phyloP scores from a whole-genome alignment of 2,329 filamentous ascomycete genomes.

The Colletotrichum melonis region DNA sequence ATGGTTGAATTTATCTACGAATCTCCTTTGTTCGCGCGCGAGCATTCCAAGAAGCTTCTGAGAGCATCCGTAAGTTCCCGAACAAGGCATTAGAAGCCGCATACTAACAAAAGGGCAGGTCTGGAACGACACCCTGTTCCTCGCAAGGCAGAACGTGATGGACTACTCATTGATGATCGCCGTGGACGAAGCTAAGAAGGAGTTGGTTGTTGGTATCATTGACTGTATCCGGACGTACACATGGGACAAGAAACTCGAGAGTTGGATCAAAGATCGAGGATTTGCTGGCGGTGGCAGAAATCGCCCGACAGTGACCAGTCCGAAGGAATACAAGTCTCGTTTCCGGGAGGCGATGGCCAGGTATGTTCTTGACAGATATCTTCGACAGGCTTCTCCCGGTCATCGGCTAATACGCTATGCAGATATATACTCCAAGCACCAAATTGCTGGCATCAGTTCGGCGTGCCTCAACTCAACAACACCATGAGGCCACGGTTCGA shows the following conservation, averaged over 20 bases:
- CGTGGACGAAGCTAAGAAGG: conserved; percentile 88
- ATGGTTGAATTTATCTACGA: conserved; percentile 99
- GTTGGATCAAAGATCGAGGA: conserved; percentile 98
- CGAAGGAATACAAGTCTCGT: conserved; percentile 95
- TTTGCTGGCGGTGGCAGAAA: conserved; percentile 82
- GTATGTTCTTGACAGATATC: conserved; percentile 60
- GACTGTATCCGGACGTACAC: conserved; percentile 99
- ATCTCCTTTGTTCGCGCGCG: conserved; percentile 91
- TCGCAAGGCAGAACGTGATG: conserved; percentile 97
- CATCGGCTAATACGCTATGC: conserved; percentile 18
- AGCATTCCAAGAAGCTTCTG: conserved; percentile 95
- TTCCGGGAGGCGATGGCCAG: conserved; percentile 97
- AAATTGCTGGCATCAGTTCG: conserved; percentile 81
- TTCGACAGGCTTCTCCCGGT: neutral
- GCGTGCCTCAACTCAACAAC: conserved; percentile 39
- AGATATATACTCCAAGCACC: conserved; percentile 80
- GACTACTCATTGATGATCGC: conserved; percentile 99
- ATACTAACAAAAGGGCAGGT: conserved; percentile 51
- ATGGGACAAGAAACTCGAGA: conserved; percentile 99
- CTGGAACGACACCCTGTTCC: conserved; percentile 97
- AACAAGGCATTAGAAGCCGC: neutral
- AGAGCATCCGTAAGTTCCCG: conserved; percentile 72
- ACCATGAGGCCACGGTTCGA: conserved; percentile 36
- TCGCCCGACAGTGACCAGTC: conserved; percentile 93
- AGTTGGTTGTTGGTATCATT: conserved; percentile 97